These are phyloP conservation scores for Penicillium sp. DNA, from an alignment of 2,329 filamentous ascomycete species.

Conservation along the genomic window DNA sequence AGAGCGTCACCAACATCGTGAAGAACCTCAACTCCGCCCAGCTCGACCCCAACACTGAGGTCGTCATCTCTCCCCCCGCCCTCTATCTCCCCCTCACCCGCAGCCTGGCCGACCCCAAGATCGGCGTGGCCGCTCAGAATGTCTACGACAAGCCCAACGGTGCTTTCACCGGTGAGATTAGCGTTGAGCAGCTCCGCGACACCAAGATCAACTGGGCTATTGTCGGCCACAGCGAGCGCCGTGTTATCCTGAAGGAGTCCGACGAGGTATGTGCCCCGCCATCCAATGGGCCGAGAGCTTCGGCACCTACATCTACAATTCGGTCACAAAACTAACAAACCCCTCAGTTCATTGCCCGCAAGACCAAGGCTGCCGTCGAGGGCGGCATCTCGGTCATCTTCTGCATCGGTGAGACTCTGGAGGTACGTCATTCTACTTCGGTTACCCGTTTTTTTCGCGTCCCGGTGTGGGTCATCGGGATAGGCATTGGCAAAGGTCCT, in stretches of 20 bases:
- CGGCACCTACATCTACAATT: background rate
- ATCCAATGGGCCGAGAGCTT: background rate
- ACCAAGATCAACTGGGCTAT: conserved; percentile 83
- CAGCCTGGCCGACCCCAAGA: conserved; percentile 66
- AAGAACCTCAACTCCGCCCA: conserved; percentile 80
- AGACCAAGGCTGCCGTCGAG: conserved; percentile 89
- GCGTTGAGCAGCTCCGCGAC: conserved; percentile 84
- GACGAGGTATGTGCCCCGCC: conserved; percentile 53
- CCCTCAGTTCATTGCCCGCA: conserved; percentile 70
- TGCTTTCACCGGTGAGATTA: conserved; percentile 96
- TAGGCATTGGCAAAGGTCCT: conserved; percentile 12
- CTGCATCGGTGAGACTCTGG: conserved; percentile 93
- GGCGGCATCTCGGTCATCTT: conserved; percentile 87
- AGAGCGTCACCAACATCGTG: conserved; percentile 88
- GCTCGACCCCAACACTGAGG: conserved; percentile 64
- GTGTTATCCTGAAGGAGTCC: conserved; percentile 80
- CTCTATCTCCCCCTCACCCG: conserved; percentile 87
- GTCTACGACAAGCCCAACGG: conserved; percentile 96
- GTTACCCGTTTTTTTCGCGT: conserved; percentile 18
- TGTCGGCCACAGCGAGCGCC: conserved; percentile 91
- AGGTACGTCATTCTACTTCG: conserved; percentile 45
- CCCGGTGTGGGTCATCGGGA: conserved; percentile 19
- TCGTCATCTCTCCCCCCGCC: conserved; percentile 85
- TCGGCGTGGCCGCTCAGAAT: conserved; percentile 92
- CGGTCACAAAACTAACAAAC: conserved; percentile 3